Conservation (phyloP, 768 basidiomycete genomes). For the Phanerodontia chrysosporium region DNA sequence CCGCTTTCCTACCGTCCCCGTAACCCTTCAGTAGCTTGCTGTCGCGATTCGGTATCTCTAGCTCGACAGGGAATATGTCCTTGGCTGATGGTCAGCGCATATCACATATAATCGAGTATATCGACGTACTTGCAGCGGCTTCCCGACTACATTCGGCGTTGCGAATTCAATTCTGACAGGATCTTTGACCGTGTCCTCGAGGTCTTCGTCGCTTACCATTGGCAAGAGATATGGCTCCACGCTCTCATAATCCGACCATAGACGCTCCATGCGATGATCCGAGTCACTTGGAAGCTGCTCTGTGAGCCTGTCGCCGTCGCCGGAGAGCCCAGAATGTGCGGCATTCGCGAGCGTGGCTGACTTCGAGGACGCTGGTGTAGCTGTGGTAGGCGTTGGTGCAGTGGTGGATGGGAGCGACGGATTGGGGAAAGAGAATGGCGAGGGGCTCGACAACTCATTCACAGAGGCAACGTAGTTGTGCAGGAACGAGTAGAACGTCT, state of each 20-base stretch:
- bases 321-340: conserved; percentile 3
- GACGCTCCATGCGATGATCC: conserved; percentile 77
- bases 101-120: not conserved
- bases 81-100: conserved; percentile 21
- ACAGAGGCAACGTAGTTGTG: conserved; percentile 84
- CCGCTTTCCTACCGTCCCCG: conserved; percentile 39
- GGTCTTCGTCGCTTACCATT: conserved; percentile 27
- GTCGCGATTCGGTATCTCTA: conserved; percentile 64
- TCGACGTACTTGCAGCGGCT: conserved; percentile 54
- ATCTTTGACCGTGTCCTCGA: conserved; percentile 45
- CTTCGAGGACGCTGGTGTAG: conserved; percentile 28
- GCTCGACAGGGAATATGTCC: conserved; percentile 76
- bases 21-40: conserved; percentile 39
- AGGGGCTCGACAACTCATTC: conserved; percentile 56
- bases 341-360: not conserved
- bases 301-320: conserved; percentile 19
- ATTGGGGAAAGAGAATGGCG: conserved; percentile 34
- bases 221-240: conserved; percentile 60
- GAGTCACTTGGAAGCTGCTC: conserved; percentile 67
- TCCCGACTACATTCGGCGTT: conserved; percentile 37
- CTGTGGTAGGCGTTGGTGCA: conserved; percentile 24
- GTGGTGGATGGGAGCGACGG: conserved; percentile 21
- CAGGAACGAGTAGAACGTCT: conserved; percentile 92
- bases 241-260: conserved; percentile 86
- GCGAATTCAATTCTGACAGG: conserved; percentile 53